Percentiles rank a stretch among this genome's conserved stretches.
phyloP scores from a whole-genome alignment of 805 yeast genomes.

The Yarrowia keelungensis region DNA sequence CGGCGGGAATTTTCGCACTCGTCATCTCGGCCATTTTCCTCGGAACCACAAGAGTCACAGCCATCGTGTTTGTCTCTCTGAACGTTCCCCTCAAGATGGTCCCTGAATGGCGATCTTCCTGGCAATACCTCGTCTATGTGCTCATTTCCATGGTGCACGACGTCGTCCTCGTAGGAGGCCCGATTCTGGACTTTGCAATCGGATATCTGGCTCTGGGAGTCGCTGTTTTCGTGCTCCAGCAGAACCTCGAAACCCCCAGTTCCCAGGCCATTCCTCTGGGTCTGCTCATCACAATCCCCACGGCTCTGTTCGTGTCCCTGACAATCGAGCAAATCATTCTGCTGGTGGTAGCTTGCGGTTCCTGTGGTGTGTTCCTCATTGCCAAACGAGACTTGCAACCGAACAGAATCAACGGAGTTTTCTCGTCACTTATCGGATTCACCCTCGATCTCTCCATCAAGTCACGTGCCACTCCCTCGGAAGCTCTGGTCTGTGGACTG shows the following conservation, averaged over 20 bases:
- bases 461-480: slow-evolving; percentile 39
- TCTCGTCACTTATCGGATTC: slow-evolving; percentile 42
- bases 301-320: slow-evolving; percentile 38
- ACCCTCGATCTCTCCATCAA: slow-evolving; percentile 42
- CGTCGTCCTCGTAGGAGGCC: slow-evolving; percentile 32
- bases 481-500: slow-evolving; percentile 41
- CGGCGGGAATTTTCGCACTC: slow-evolving; percentile 42
- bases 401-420: slow-evolving; percentile 45
- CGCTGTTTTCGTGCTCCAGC: slow-evolving; percentile 39
- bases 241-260: slow-evolving; percentile 30
- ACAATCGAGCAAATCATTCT: slow-evolving; percentile 41
- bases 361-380: slow-evolving; percentile 47
- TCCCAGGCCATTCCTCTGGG: slow-evolving; percentile 29
- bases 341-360: slow-evolving; percentile 46
- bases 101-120: slow-evolving; percentile 35
- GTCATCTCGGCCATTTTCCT: slow-evolving; percentile 42
- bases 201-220: slow-evolving; percentile 42
- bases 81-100: slow-evolving; percentile 41
- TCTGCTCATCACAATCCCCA: slow-evolving; percentile 41
- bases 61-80: slow-evolving; percentile 42
- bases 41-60: slow-evolving; percentile 44
- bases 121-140: slow-evolving; percentile 38
- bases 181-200: slow-evolving; percentile 7
- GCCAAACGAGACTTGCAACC: slow-evolving; percentile 46
- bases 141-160: slow-evolving; percentile 41